A percentile compares a stretch with the other conserved stretches of the same genome.
Conservation (phyloP, 2,329 filamentous ascomycete genomes). For the Clonostachys chloroleuca region DNA sequence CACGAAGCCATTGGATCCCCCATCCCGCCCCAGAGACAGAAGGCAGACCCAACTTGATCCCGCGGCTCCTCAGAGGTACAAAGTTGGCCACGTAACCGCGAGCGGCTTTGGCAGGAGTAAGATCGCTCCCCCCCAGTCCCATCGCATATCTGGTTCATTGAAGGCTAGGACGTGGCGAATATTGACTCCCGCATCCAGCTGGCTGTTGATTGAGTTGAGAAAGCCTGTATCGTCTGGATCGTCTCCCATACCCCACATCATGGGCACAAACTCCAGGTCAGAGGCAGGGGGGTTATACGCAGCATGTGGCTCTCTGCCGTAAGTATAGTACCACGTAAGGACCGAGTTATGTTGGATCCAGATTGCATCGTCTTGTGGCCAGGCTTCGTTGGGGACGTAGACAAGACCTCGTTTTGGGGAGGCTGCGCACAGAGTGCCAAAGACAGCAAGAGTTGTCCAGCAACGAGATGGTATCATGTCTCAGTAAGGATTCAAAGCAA, state of each 20-base stretch:
- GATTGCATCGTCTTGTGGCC: slow-evolving; percentile 54
- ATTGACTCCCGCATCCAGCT: slow-evolving; percentile 41
- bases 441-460: slow-evolving; percentile 2
- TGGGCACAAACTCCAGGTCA: slow-evolving; percentile 57
- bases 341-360: slow-evolving; percentile 50
- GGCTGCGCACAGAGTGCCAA: neutral
- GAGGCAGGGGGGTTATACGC: slow-evolving; percentile 33
- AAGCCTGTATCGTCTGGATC: slow-evolving; percentile 47
- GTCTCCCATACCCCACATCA: slow-evolving; percentile 59
- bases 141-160: slow-evolving; percentile 65
- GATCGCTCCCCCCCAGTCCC: slow-evolving; percentile 49
- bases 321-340: slow-evolving; percentile 78
- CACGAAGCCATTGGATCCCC: slow-evolving; percentile 56
- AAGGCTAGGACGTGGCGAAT: slow-evolving; percentile 62
- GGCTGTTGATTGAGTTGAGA: slow-evolving; percentile 43
- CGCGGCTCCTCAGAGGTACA: slow-evolving; percentile 53
- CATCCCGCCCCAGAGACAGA: slow-evolving; percentile 53
- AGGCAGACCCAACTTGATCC: slow-evolving; percentile 60
- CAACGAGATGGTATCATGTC: no score
- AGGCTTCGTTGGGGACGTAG: slow-evolving; percentile 49
- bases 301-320: slow-evolving; percentile 46
- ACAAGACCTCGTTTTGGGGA: slow-evolving; percentile 60
- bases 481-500: no score
- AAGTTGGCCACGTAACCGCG: slow-evolving; percentile 61
- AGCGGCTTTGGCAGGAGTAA: slow-evolving; percentile 53